Base-by-base conservation (phyloP, 2,329 filamentous ascomycete genomes). In the Botryotinia narcissicola region DNA sequence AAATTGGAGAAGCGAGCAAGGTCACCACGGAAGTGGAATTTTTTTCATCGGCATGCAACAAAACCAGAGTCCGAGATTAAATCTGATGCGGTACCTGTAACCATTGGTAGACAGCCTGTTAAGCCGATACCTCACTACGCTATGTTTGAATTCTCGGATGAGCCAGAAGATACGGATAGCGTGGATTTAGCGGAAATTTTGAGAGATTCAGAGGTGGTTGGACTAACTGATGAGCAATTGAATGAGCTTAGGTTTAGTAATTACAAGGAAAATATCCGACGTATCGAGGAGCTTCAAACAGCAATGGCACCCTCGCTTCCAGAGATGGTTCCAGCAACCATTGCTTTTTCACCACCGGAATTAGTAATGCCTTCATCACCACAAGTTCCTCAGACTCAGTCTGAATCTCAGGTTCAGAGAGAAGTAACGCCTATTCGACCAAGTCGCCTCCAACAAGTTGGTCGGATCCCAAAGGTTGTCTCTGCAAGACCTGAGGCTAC, bases 381-480 rank as follows among this genome's bases (percentile, higher is more conserved):
- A 20, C 76, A 78, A 40, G 59, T 76, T 40, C 67, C 75, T n/a
- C 76, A 76, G 70, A 75, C 76, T 62, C 37, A 61, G 20, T 20
- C 25, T 16, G 75, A 81, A 22, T 59, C 80, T 37, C 75, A 79
- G 72, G 54, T 79, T 9, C 73, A 40, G 16, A 71, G 72, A 66
- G 75, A 77, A 51, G 74, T 73, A 8, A 76, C 75, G 63, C 76
- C 77, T 57, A 67, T 75, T 57, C 77, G 77, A 16, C 88, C 88
- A 16, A 93, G 89, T 79, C 88, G 94, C 73, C 84, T 97, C 29
- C 89, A 91, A 42, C 93, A 95, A 77, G 90, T 97, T 64, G 95
- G 94, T 14, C 89, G 95, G 25, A 97, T 97, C 70, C 95, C 95
- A 14, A 90, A 90, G 78, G 93, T 97, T 6, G 86, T 95, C 44